A percentile compares a stretch with the other conserved stretches of the same genome.
These are phyloP conservation scores for Nakataea oryzae DNA, from an alignment of 2,329 filamentous ascomycete genomes.

Conservation along the genomic window DNA sequence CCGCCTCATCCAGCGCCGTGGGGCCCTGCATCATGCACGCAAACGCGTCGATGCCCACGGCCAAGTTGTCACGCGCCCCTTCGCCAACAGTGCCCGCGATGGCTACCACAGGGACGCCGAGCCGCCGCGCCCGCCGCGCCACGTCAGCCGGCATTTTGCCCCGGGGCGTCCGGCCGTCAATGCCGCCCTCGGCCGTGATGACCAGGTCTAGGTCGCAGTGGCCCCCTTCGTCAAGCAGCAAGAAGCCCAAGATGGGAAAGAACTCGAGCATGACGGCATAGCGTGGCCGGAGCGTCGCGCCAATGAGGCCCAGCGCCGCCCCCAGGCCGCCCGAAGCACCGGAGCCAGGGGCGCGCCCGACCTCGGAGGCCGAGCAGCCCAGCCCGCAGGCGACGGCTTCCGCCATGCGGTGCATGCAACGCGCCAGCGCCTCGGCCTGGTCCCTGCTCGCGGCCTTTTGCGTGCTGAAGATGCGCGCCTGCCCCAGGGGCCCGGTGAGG, in stretches of 20 bases:
- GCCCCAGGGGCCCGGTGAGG: conserved; percentile 34
- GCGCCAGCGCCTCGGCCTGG: conserved; percentile 29
- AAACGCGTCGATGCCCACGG: conserved; percentile 21
- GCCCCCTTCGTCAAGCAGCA: conserved; percentile 25
- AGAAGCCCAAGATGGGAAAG: conserved; percentile 23
- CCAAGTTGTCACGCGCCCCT: conserved; percentile 15
- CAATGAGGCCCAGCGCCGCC: conserved; percentile 36
- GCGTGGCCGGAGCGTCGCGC: conserved; percentile 31
- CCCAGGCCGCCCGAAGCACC: conserved; percentile 42
- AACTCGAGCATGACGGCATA: conserved; percentile 40
- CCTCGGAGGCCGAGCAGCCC: conserved; percentile 14
- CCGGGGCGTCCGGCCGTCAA: conserved; percentile 38
- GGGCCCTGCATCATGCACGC: conserved; percentile 18
- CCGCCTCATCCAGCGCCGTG: conserved; percentile 16
- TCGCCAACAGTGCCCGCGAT: conserved; percentile 24
- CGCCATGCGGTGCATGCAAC: conserved; percentile 31
- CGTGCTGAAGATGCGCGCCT: conserved; percentile 37
- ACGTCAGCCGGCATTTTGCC: conserved; percentile 45
- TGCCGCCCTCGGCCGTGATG: conserved; percentile 40
- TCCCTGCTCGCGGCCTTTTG: conserved; percentile 36
- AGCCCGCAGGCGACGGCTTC: conserved; percentile 20
- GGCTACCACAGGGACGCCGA: conserved; percentile 31
- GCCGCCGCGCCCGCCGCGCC: conserved; percentile 32
- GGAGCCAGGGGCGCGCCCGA: conserved; percentile 29
- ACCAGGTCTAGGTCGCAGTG: conserved; percentile 30